Conservation (phyloP, 805 yeast genomes). For the Suhomyces sp. region DNA sequence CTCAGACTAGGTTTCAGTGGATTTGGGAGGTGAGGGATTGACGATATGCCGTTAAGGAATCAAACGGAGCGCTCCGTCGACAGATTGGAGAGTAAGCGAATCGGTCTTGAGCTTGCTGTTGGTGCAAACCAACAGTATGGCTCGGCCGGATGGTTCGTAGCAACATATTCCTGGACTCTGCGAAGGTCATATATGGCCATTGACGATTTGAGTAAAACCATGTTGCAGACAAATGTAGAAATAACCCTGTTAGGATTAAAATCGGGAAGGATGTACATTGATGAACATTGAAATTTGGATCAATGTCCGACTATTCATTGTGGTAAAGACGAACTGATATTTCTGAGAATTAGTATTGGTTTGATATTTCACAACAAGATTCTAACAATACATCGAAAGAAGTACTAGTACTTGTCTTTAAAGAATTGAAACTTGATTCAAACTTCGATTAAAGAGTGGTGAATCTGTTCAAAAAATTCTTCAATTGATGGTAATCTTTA, state of each 20-base stretch:
- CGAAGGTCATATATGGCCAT: conserved; percentile 86
- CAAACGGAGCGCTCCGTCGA: conserved; percentile 97
- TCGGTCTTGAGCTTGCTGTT: conserved; percentile 59
- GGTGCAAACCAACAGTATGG: conserved; percentile 36
- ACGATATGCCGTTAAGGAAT: conserved; percentile 36
- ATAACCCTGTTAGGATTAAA: too few relatives aligned
- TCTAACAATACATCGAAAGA: too few relatives aligned
- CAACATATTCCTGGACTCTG: conserved; percentile 99
- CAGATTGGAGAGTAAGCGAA: conserved; percentile 81
- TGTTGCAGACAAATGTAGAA: conserved; percentile 84
- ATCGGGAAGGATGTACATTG: too few relatives aligned
- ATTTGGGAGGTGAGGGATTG: conserved; percentile 12
- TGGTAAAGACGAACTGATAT: too few relatives aligned
- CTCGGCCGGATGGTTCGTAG: conserved; percentile 70
- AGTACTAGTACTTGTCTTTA: too few relatives aligned
- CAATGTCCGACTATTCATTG: too few relatives aligned
- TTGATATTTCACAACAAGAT: too few relatives aligned
- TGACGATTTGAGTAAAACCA: conserved; percentile 99
- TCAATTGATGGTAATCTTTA: too few relatives aligned
- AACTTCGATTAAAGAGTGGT: neutral
- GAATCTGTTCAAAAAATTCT: too few relatives aligned
- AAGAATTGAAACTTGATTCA: too few relatives aligned
- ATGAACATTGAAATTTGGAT: too few relatives aligned
- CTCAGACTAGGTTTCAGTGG: conserved; percentile 20
- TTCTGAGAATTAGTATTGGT: too few relatives aligned